Evolutionary conservation across 148 eudicot species (phyloP).

Genomic region (Rhododendron kiyosumense): DNA sequence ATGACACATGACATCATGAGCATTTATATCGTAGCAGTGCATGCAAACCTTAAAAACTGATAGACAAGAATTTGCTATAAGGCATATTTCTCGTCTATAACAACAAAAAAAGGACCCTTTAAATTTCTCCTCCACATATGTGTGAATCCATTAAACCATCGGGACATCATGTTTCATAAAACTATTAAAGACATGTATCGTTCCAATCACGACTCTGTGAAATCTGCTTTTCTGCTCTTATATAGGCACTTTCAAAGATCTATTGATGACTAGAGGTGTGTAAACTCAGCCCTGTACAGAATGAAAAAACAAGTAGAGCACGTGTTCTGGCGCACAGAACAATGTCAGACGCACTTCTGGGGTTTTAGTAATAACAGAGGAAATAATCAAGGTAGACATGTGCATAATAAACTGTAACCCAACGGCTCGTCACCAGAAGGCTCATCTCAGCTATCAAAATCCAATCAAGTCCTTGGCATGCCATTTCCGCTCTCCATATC

Average conservation of each 20-base stretch:
- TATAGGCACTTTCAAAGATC: background rate
- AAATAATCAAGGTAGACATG: background rate
- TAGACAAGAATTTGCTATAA: background rate
- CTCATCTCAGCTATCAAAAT: background rate
- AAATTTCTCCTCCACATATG: background rate
- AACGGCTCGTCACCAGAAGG: background rate
- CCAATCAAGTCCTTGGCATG: background rate
- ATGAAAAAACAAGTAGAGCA: background rate
- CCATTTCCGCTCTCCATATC: background rate
- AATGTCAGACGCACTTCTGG: background rate
- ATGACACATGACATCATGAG: background rate
- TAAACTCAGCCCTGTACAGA: background rate
- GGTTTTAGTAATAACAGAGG: background rate
- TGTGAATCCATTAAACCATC: background rate
- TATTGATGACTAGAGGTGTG: background rate
- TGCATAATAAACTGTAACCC: background rate
- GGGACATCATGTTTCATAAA: background rate
- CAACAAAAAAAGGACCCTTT: background rate
- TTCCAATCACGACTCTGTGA: background rate
- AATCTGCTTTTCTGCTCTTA: background rate
- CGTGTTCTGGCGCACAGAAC: background rate
- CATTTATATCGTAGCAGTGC: background rate
- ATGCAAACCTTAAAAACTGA: background rate
- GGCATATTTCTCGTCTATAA: background rate
- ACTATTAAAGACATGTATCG: background rate